These are phyloP conservation scores for Trichomonascaceae sp. DNA, from an alignment of 1,139 yeast genomes.

Conservation along the genomic window DNA sequence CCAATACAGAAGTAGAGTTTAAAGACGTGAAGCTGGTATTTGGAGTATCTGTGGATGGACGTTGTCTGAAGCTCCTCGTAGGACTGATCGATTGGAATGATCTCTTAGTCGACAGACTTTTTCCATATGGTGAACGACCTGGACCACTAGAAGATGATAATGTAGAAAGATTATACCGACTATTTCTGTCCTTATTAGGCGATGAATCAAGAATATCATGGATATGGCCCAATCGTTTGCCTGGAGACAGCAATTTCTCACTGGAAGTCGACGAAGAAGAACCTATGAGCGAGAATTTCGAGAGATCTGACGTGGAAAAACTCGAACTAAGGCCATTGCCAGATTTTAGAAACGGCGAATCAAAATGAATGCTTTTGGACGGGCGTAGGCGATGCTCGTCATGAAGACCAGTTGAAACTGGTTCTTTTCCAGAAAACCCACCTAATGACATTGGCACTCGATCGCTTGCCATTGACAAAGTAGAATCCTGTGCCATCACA, in stretches of 20 bases:
- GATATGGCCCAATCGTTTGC: background rate
- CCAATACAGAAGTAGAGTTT: background rate
- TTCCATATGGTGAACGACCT: background rate
- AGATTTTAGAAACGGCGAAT: background rate
- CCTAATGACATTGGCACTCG: background rate
- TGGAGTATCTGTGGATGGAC: background rate
- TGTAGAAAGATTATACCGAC: background rate
- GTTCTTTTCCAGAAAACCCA: background rate
- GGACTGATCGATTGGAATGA: background rate
- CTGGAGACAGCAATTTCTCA: background rate
- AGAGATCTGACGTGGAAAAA: background rate
- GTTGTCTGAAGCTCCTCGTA: background rate
- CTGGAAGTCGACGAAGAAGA: background rate
- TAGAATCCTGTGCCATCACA: background rate
- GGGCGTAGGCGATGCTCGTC: background rate
- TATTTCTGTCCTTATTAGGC: background rate
- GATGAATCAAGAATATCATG: background rate
- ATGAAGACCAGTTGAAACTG: background rate
- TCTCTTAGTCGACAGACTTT: background rate
- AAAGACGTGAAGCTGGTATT: background rate
- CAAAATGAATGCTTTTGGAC: background rate
- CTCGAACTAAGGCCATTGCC: background rate
- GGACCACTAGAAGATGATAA: background rate
- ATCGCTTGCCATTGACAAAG: background rate
- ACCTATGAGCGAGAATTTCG: background rate